These are phyloP conservation scores for Paecilomyces sp. DNA, from an alignment of 2,329 filamentous ascomycete genomes.

Conservation along the genomic window DNA sequence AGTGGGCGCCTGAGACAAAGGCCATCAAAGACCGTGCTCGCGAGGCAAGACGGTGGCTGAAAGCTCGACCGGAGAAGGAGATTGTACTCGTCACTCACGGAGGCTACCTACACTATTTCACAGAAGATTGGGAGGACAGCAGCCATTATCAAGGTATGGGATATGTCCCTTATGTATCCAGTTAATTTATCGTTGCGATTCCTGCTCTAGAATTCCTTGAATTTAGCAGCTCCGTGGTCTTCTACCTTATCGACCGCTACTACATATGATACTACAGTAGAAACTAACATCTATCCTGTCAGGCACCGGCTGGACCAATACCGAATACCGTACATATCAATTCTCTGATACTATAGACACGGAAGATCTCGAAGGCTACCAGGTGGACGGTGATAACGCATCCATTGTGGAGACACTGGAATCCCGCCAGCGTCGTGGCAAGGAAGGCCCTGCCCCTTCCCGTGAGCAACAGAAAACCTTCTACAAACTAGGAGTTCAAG, in stretches of 20 bases:
- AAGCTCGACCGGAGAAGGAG: slow-evolving; percentile 50
- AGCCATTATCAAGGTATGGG: slow-evolving; percentile 39
- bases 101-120: slow-evolving; percentile 76
- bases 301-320: slow-evolving; percentile 70
- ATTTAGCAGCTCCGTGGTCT: not conserved
- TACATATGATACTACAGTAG: slow-evolving; percentile 7
- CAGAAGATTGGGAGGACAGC: slow-evolving; percentile 67
- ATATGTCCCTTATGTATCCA: not conserved
- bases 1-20: slow-evolving; percentile 38
- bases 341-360: slow-evolving; percentile 50
- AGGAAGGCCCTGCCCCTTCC: slow-evolving; percentile 22
- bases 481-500: slow-evolving; percentile 32
- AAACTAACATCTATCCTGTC: slow-evolving; percentile 13
- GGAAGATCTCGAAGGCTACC: slow-evolving; percentile 36
- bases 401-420: slow-evolving; percentile 34
- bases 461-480: slow-evolving; percentile 31
- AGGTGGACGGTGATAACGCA: slow-evolving; percentile 32
- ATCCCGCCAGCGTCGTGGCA: slow-evolving; percentile 35
- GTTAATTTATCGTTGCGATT: not conserved
- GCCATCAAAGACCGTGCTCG: slow-evolving; percentile 56
- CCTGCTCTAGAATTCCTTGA: not conserved
- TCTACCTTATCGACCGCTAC: too few relatives aligned
- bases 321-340: slow-evolving; percentile 62
- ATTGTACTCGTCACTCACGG: slow-evolving; percentile 76
- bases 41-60: slow-evolving; percentile 54